Evolutionary conservation across 1,284 basidiomycete genomes (phyloP).

Genomic region (Leccinum griseonigrum): DNA sequence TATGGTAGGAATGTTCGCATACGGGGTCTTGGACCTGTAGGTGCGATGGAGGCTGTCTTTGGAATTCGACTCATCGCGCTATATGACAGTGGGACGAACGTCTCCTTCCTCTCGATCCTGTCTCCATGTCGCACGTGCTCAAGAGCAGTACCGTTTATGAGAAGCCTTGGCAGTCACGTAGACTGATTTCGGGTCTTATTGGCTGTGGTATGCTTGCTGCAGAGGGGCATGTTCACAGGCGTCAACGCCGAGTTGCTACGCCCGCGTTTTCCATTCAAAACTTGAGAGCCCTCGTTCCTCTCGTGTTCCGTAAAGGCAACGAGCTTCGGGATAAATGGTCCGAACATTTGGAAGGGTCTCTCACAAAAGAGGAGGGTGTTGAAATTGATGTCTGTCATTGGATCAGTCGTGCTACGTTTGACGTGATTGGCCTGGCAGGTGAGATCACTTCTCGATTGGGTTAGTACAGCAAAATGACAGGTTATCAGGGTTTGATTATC

Average conservation of each 20-base stretch:
- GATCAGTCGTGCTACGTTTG: constrained; percentile 75
- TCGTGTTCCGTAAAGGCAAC: constrained; percentile 65
- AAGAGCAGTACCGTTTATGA: constrained; percentile 70
- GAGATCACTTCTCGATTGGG: constrained; percentile 2
- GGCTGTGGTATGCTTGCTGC: constrained; percentile 76
- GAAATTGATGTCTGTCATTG: constrained; percentile 67
- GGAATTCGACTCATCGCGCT: constrained; percentile 8
- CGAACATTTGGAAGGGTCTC: constrained; percentile 36
- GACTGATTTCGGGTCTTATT: constrained; percentile 69
- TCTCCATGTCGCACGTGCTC: constrained; percentile 65
- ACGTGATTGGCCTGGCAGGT: constrained; percentile 79
- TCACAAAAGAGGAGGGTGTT: constrained; percentile 12
- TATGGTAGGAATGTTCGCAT: constrained; percentile 63
- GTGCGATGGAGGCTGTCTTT: constrained; percentile 23
- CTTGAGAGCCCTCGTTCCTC: constrained; percentile 62
- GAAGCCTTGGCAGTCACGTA: constrained; percentile 77
- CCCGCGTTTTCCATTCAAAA: constrained; percentile 79
- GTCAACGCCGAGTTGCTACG: constrained; percentile 70
- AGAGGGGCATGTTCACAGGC: constrained; percentile 70
- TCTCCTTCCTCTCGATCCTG: constrained; percentile 71
- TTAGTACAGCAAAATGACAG: neutral
- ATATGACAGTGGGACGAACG: constrained; percentile 67
- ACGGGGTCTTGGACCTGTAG: constrained; percentile 61
- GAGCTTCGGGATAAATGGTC: constrained; percentile 63
- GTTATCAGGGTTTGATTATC: constrained; percentile 68